Percentiles rank a stretch among this genome's conserved stretches.
These are phyloP conservation scores for Aeschynomene evenia DNA, from an alignment of 306 rosid species.

Conservation along the genomic window DNA sequence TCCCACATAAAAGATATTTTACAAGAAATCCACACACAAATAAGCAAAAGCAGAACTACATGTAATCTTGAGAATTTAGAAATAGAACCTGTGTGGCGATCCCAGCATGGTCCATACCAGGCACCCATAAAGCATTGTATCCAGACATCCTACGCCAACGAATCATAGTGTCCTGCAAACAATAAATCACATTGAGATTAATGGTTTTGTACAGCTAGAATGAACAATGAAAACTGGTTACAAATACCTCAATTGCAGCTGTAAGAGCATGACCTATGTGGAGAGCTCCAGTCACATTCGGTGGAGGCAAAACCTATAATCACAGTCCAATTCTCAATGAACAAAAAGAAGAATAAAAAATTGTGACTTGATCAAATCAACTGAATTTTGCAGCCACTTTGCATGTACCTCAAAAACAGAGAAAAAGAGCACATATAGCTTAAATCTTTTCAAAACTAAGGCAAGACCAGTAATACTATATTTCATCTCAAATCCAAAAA, in stretches of 20 bases:
- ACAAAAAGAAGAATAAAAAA: slow-evolving; percentile 1
- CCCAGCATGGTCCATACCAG: slow-evolving; percentile 98
- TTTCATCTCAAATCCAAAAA: slow-evolving; percentile 15
- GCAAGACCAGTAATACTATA: slow-evolving; percentile 2
- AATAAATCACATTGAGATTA: slow-evolving; percentile 26
- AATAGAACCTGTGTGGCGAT: slow-evolving; percentile 89
- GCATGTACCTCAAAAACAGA: background rate
- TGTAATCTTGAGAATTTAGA: slow-evolving; percentile 15
- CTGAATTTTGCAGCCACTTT: slow-evolving; percentile 8
- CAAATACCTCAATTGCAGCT: slow-evolving; percentile 82
- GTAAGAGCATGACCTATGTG: slow-evolving; percentile 98
- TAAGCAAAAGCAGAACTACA: slow-evolving; percentile 6
- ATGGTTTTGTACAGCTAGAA: slow-evolving; percentile 5
- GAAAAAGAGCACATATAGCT: background rate
- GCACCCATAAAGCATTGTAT: slow-evolving; percentile 92
- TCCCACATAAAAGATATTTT: slow-evolving; percentile 13
- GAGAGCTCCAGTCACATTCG: slow-evolving; percentile 95
- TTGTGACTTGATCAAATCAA: background rate
- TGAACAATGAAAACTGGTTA: slow-evolving; percentile 8
- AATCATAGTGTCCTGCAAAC: slow-evolving; percentile 81
- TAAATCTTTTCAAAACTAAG: slow-evolving; percentile 12
- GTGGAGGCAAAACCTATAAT: slow-evolving; percentile 90
- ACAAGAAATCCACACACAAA: background rate
- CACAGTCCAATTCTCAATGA: background rate
- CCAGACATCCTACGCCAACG: slow-evolving; percentile 98